phyloP scores from a whole-genome alignment of 2,329 filamentous ascomycete species.

The Calonectria pauciramosa region DNA sequence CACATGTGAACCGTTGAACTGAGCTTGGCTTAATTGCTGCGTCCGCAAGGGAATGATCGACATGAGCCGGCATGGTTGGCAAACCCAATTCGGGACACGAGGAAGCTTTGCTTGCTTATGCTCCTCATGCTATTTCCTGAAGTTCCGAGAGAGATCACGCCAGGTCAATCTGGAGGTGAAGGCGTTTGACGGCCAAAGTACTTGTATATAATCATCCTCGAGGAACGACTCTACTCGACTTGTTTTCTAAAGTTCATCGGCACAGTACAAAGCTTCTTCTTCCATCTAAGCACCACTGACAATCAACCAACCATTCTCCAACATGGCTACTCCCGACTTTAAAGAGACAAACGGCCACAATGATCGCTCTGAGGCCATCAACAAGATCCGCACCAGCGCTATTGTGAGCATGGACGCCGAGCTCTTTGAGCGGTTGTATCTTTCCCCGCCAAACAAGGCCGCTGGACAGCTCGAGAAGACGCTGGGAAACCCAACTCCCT shows the following conservation, averaged over 20 bases:
- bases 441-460: not conserved
- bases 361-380: not conserved
- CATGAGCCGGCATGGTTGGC: not conserved
- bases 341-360: not conserved
- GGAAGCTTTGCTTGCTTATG: not conserved
- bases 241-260: not conserved
- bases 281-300: not conserved
- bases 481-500: not conserved
- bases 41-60: not conserved
- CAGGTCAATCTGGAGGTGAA: not conserved
- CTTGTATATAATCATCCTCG: not conserved
- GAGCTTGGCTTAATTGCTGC: not conserved
- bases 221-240: not conserved
- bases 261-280: not conserved
- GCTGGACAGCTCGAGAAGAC: not conserved
- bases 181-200: not conserved
- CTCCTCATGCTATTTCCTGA: not conserved
- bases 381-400: not conserved
- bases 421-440: not conserved
- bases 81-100: slow-evolving; percentile 6
- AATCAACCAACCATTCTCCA: not conserved
- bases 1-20: slow-evolving; percentile 10
- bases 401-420: not conserved
- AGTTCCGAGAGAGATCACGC: not conserved
- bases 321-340: not conserved